Evolutionary conservation across 306 rosid species (phyloP), one percentile per base, ranked within the genome.

Genomic region (Vigna radiata): DNA sequence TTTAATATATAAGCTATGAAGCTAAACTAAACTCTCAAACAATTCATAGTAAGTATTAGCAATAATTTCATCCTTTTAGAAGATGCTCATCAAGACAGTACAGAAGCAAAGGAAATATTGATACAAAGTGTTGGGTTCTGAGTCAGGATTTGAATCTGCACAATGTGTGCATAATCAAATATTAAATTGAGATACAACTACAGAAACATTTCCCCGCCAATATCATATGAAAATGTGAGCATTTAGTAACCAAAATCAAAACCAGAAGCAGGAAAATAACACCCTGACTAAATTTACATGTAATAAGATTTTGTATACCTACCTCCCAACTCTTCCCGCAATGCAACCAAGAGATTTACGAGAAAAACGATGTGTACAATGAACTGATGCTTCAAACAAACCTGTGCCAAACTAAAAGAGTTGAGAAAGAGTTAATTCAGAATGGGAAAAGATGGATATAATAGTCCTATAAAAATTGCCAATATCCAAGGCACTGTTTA

Each of bases 321-420:
- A 95, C 99, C 99, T 95, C 84, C 99, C 99, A 71, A 95, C 49
- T 87, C 85, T 92, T 58, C 97, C 99, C 8, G 74, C 85, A 68
- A 95, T 69, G 72, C 95, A 89, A 56, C 97, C 96, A 86, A 87
- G 97, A 54, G 99, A 95, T 77, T 90, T 95, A 61, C 92, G 77
- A 41, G 99, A 95, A 83, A 95, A 87, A 31, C 82, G 87, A 64
- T 87, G 94, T 54, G 86, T 91, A 81, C 87, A 95, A 78, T 81
- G 88, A 76, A 85, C 94, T 63, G 91, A n/a, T 70, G 89, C 90
- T 63, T 83, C 90, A 84, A 92, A 91, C 49, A 97, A 86, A 85
- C 89, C 76, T 72, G 91, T 87, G 85, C 90, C 89, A 68, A 93
- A 68, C 99, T 95, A 85, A 86, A 85, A 31, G 69, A 74, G 66